Evolutionary conservation across 2,329 filamentous ascomycete species (phyloP).

Genomic region (Claviceps lovelessii): DNA sequence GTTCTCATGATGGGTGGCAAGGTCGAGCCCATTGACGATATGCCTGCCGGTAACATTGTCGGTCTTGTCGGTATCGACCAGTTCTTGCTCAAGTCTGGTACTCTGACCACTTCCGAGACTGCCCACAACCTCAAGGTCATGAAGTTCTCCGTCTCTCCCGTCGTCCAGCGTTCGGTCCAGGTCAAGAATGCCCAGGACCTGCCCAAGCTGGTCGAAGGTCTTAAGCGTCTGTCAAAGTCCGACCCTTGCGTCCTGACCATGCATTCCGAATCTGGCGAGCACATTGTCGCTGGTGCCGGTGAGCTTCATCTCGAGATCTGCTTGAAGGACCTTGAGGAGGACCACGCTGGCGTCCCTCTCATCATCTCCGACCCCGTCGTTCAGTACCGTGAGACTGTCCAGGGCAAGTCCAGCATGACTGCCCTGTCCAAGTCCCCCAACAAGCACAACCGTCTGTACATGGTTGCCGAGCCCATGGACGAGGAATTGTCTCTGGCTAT

Average conservation of each 20-base stretch:
- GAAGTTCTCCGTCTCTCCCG: slow-evolving; percentile 99
- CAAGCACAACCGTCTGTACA: slow-evolving; percentile 99
- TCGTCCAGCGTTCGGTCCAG: slow-evolving; percentile 96
- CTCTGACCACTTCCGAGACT: slow-evolving; percentile 89
- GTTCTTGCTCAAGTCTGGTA: slow-evolving; percentile 99
- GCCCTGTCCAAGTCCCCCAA: slow-evolving; percentile 99
- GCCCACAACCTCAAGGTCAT: slow-evolving; percentile 99
- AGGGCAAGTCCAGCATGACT: slow-evolving; percentile 73
- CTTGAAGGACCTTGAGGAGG: slow-evolving; percentile 98
- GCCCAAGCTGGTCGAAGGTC: slow-evolving; percentile 98
- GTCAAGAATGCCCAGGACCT: slow-evolving; percentile 99
- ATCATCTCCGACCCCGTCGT: slow-evolving; percentile 97
- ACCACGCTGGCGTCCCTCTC: slow-evolving; percentile 97
- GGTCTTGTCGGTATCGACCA: slow-evolving; percentile 99
- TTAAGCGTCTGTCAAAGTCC: slow-evolving; percentile 99
- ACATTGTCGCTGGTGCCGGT: slow-evolving; percentile 97
- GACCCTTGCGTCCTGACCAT: slow-evolving; percentile 92
- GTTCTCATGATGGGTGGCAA: slow-evolving; percentile 99
- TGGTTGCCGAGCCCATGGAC: slow-evolving; percentile 75
- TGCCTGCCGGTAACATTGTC: slow-evolving; percentile 98
- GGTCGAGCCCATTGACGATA: slow-evolving; percentile 97
- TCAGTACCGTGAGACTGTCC: slow-evolving; percentile 94
- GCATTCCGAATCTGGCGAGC: slow-evolving; percentile 88
- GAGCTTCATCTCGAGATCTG: slow-evolving; percentile 99
- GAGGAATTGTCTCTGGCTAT: slow-evolving; percentile 89